Conservation (phyloP, 2,329 filamentous ascomycete species). For the Fusarium nisikadoi region DNA sequence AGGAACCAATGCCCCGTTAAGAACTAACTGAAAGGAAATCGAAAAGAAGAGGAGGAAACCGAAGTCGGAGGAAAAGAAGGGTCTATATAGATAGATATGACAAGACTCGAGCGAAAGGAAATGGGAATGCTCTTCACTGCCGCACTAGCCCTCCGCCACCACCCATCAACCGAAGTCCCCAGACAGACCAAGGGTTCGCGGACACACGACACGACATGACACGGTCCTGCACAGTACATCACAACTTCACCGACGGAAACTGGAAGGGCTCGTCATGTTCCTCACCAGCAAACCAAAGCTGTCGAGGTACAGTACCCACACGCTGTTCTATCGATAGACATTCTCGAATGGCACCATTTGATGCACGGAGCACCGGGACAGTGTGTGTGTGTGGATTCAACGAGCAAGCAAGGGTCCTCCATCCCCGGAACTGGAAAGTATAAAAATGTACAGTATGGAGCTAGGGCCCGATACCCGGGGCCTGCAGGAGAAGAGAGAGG, state of each 20-base stretch:
- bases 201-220: neutral
- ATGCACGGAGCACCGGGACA: conserved; percentile 25
- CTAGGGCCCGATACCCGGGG: conserved; percentile 14
- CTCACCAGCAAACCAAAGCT: conserved; percentile 12
- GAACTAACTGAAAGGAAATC: neutral
- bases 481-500: neutral
- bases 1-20: conserved; percentile 8
- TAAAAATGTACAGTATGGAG: conserved; percentile 11
- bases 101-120: conserved; percentile 7
- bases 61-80: conserved; percentile 22
- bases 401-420: conserved; percentile 23
- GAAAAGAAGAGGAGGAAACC: neutral
- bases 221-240: conserved; percentile 6
- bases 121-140: conserved; percentile 4
- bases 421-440: conserved; percentile 30
- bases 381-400: conserved; percentile 25
- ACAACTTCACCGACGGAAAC: conserved; percentile 24
- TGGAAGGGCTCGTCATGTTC: conserved; percentile 18
- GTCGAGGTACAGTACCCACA: conserved; percentile 9
- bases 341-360: conserved; percentile 28
- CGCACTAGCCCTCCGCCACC: conserved; percentile 19
- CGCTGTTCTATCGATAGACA: conserved; percentile 15
- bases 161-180: conserved; percentile 4
- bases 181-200: conserved; percentile 5
- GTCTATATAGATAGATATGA: conserved; percentile 25